A percentile compares a stretch with the other conserved stretches of the same genome.
phyloP scores from a whole-genome alignment of 805 yeast species.

The Pichia sporocuriosa region DNA sequence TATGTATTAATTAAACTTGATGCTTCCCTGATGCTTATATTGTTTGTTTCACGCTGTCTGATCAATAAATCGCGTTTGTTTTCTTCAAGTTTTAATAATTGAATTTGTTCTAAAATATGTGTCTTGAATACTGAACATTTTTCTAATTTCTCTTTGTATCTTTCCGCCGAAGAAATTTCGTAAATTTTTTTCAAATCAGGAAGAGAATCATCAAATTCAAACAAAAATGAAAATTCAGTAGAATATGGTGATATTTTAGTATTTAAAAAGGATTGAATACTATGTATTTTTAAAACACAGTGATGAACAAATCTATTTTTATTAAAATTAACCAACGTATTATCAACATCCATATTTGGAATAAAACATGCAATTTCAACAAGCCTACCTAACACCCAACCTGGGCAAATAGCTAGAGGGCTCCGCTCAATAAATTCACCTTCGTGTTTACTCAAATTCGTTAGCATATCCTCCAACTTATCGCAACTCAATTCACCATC shows the following conservation, averaged over 20 bases:
- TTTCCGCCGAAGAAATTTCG: conserved; percentile 30
- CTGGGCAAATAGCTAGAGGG: conserved; percentile 70
- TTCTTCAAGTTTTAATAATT: conserved; percentile 46
- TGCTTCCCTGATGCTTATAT: neutral
- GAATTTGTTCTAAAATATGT: conserved; percentile 43
- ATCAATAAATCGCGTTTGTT: conserved; percentile 21
- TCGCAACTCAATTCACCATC: conserved; percentile 10
- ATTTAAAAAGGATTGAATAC: conserved; percentile 33
- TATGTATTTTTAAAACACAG: conserved; percentile 47
- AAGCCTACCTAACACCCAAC: conserved; percentile 82
- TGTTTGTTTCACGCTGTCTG: conserved; percentile 23
- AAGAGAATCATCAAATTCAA: conserved; percentile 41
- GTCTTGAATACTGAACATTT: conserved; percentile 34
- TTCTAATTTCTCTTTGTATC: conserved; percentile 31
- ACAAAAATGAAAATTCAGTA: conserved; percentile 48
- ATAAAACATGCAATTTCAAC: conserved; percentile 69
- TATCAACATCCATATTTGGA: conserved; percentile 68
- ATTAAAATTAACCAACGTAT: conserved; percentile 75
- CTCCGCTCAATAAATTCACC: conserved; percentile 17
- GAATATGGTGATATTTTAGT: conserved; percentile 15
- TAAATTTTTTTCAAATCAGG: conserved; percentile 28
- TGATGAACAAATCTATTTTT: conserved; percentile 68
- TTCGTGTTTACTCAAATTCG: conserved; percentile 8
- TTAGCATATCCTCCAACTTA: conserved; percentile 21
- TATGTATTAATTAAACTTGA: neutral